A percentile compares a stretch with the other conserved stretches of the same genome.
Conservation (phyloP, 495 filamentous ascomycete genomes). For the Daldinia grandis region DNA sequence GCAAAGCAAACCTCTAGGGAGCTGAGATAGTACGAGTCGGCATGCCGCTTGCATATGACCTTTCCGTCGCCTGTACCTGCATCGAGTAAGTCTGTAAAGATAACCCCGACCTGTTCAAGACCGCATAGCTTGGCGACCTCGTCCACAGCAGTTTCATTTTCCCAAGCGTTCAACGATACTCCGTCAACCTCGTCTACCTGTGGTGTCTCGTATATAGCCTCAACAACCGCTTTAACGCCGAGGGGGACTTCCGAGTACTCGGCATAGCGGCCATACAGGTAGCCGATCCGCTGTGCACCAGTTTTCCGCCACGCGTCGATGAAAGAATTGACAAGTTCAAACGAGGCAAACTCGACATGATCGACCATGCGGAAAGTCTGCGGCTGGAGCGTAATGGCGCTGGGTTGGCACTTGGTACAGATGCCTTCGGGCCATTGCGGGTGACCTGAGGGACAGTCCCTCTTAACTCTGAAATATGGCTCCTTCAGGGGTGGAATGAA, state of each 20-base stretch:
- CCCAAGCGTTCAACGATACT: slow-evolving; percentile 86
- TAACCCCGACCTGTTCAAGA: slow-evolving; percentile 88
- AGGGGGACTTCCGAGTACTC: slow-evolving; percentile 94
- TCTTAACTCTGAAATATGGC: slow-evolving; percentile 89
- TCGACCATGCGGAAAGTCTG: slow-evolving; percentile 98
- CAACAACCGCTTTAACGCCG: slow-evolving; percentile 94
- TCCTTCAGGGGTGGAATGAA: slow-evolving; percentile 97
- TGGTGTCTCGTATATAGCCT: slow-evolving; percentile 97
- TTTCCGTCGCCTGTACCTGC: slow-evolving; percentile 79
- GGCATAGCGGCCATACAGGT: slow-evolving; percentile 88
- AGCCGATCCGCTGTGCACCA: slow-evolving; percentile 81
- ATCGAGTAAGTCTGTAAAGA: slow-evolving; percentile 93
- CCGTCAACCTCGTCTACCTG: slow-evolving; percentile 93
- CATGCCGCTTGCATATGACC: slow-evolving; percentile 94
- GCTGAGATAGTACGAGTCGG: slow-evolving; percentile 93
- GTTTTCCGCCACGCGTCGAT: slow-evolving; percentile 91
- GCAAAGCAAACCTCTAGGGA: slow-evolving; percentile 93
- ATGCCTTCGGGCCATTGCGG: slow-evolving; percentile 96
- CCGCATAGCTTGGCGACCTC: slow-evolving; percentile 85
- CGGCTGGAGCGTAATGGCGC: slow-evolving; percentile 92
- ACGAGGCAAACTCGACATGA: slow-evolving; percentile 92
- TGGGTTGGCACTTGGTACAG: slow-evolving; percentile 98
- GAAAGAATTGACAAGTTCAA: slow-evolving; percentile 82
- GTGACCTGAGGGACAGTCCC: slow-evolving; percentile 91
- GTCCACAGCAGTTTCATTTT: slow-evolving; percentile 83